Base-by-base conservation (phyloP, 345 rosid species). In the Bretschneidera sinensis region DNA sequence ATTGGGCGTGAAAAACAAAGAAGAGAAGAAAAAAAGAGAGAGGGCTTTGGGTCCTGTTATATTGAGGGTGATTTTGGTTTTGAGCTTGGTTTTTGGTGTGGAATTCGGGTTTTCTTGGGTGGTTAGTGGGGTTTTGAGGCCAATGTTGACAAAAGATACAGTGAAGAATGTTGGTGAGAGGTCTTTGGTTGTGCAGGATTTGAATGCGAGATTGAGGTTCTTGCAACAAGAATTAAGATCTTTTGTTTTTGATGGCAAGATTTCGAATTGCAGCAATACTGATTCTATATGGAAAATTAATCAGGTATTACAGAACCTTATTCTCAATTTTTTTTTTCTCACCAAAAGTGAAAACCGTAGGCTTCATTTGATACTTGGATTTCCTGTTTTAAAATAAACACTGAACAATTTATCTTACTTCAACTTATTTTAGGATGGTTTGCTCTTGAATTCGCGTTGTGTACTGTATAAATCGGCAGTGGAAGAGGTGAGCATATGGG, bases 401-500 rank as follows among this genome's bases (percentile, higher is more conserved):
- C 19, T 9, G 4, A 60, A 18, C 21, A 11, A 31, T 0, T 28
- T 34, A 17, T 20, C 16, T 19, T 17, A 18, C 17, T 17, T 6
- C 15, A 9, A 39, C 8, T 5, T n/a, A 51, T 49, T 59, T 0
- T 54, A 88, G 95, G 83, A 78, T 76, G 88, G 84, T 64, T 31
- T 71, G 43, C 69, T 82, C 22, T 73, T 86, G 80, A 71, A 66
- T 56, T 90, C 92, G 5, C 72, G 73, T 55, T 94, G 99, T 65
- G 59, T 77, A 5, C 54, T 94, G 71, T 88, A 81, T 54, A 88
- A 83, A 64, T 90, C 99, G 1, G 51, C 63, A n/a, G 52, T 54
- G 11, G 99, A 90, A 76, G 97, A 90, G 61, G 91, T 94, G 25
- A 82, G 81, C 70, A 69, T 90, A 47, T 88, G 99, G 99, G 97